A percentile compares a stretch with the other conserved stretches of the same genome.
These are phyloP conservation scores for Oryza glumipatula DNA, from an alignment of 176 grass and related monocot species.

Conservation along the genomic window DNA sequence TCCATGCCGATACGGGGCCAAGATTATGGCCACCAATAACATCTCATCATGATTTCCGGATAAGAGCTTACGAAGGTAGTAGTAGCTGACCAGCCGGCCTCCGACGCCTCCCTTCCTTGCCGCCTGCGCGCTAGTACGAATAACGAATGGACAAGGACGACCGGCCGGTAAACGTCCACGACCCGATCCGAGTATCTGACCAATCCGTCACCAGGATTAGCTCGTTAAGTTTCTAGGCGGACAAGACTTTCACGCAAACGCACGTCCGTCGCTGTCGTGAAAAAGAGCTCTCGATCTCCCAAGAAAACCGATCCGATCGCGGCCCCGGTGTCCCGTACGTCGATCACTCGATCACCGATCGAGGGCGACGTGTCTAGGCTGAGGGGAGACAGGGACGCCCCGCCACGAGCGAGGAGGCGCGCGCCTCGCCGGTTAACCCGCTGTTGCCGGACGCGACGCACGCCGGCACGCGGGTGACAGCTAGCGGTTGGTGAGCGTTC, in stretches of 20 bases:
- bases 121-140: conserved; percentile 12
- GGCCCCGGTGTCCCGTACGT: not conserved
- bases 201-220: not conserved
- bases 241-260: conserved; percentile 24
- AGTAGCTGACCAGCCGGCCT: conserved; percentile 23
- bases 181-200: conserved; percentile 31
- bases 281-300: conserved; percentile 19
- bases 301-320: not conserved
- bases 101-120: not conserved
- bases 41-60: conserved; percentile 31
- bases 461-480: not conserved
- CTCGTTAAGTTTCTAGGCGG: conserved; percentile 17
- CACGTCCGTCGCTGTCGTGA: conserved; percentile 26
- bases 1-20: not conserved
- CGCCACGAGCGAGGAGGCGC: not conserved
- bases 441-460: not conserved
- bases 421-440: not conserved
- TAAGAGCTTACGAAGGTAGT: conserved; percentile 20
- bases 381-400: not conserved
- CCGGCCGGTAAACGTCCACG: conserved; percentile 18
- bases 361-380: conserved; percentile 8
- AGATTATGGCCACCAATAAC: conserved; percentile 22
- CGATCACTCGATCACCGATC: not conserved
- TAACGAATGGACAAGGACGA: not conserved
- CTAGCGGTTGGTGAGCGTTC: not conserved